These are phyloP conservation scores for Emericellopsis cladophorae DNA, from an alignment of 2,329 filamentous ascomycete species.

Conservation along the genomic window DNA sequence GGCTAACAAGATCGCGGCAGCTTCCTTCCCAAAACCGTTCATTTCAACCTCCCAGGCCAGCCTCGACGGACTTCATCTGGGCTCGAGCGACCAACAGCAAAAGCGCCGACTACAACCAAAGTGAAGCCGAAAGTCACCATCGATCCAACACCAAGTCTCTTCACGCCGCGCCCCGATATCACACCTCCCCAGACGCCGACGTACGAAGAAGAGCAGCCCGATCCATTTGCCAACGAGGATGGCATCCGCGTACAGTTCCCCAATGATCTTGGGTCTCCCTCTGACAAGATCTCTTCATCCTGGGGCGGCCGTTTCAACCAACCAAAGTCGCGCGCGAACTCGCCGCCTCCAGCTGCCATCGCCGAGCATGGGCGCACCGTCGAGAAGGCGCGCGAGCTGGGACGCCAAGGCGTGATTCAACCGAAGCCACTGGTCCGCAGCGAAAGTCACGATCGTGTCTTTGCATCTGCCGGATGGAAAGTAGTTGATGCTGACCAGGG, in stretches of 20 bases:
- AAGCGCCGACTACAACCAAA: conserved; percentile 12
- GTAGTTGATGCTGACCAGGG: conserved; percentile 80
- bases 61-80: neutral
- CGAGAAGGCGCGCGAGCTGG: conserved; percentile 44
- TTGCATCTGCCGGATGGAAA: conserved; percentile 69
- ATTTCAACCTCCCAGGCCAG: conserved; percentile 56
- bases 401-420: conserved; percentile 44
- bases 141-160: conserved; percentile 36
- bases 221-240: conserved; percentile 46
- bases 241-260: conserved; percentile 44
- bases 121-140: conserved; percentile 7
- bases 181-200: conserved; percentile 44
- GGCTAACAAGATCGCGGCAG: conserved; percentile 27
- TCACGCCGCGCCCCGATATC: conserved; percentile 31
- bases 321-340: conserved; percentile 61
- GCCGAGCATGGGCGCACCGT: conserved; percentile 51
- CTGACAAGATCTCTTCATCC: conserved; percentile 61
- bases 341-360: conserved; percentile 64
- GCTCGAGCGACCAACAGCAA: conserved; percentile 11
- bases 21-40: conserved; percentile 83
- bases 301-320: conserved; percentile 72
- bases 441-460: conserved; percentile 55
- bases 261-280: conserved; percentile 44
- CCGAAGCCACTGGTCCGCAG: conserved; percentile 38
- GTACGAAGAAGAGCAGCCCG: conserved; percentile 28